phyloP scores from a whole-genome alignment of 139 green algal genomes.

The Chlamydomonas sphaeroides region DNA sequence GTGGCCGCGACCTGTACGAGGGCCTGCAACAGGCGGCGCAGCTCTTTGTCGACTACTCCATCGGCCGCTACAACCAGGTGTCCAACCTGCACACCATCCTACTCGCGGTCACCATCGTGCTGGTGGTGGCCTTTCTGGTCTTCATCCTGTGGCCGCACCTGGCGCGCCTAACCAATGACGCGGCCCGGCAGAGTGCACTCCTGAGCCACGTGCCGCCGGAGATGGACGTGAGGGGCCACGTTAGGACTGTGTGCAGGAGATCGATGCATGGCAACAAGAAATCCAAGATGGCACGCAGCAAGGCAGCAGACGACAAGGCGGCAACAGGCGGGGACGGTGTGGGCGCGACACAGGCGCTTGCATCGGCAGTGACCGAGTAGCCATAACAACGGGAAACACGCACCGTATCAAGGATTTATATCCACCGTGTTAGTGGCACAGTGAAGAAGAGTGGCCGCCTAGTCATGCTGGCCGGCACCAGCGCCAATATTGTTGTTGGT shows the following conservation, averaged over 20 bases:
- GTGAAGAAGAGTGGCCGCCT: no score
- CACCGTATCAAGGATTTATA: no score
- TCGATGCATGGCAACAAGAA: no score
- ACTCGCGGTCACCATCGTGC: conserved; percentile 7
- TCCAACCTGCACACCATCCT: conserved; percentile 21
- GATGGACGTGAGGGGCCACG: conserved; percentile 23
- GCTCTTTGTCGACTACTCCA: conserved; percentile 34
- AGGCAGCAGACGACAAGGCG: no score
- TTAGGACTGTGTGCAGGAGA: conserved; percentile 9
- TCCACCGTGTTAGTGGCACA: no score
- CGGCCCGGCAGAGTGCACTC: background rate
- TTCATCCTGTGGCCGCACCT: conserved; percentile 33
- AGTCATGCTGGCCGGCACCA: no score
- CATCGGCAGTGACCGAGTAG: no score
- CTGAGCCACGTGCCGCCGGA: conserved; percentile 31
- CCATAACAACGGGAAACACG: no score
- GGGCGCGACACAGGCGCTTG: no score
- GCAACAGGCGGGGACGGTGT: no score
- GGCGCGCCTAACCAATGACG: background rate
- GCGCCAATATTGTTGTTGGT: no score
- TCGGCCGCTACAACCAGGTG: conserved; percentile 5
- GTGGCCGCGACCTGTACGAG: conserved; percentile 10
- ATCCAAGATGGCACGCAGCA: no score
- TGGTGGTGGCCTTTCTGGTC: conserved; percentile 8
- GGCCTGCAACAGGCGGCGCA: background rate